phyloP scores from a whole-genome alignment of 306 rosid genomes.

The Elaeagnus macrophylla region DNA sequence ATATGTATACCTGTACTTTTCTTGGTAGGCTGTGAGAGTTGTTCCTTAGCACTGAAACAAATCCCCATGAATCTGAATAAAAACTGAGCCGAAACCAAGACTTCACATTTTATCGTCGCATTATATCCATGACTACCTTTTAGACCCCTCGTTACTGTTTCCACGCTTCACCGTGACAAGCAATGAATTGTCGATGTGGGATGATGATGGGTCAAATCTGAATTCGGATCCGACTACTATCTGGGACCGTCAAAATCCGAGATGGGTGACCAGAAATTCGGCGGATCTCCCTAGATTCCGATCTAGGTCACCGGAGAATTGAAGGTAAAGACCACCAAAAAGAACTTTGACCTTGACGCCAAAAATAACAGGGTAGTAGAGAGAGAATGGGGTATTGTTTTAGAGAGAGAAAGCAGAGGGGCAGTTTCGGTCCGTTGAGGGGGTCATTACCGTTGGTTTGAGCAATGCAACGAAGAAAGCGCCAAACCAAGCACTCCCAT shows the following conservation, averaged over 20 bases:
- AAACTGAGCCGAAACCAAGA: conserved; percentile 5
- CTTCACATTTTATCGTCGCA: conserved; percentile 18
- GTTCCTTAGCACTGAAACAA: conserved; percentile 67
- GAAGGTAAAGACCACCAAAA: neutral
- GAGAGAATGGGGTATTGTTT: neutral
- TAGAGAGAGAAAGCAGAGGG: neutral
- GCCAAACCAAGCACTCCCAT: conserved; percentile 35
- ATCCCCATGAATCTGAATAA: conserved; percentile 63
- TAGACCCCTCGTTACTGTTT: conserved; percentile 4
- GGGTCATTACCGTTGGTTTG: neutral
- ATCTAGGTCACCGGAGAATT: conserved; percentile 22
- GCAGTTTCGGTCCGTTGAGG: conserved; percentile 19
- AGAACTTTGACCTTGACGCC: conserved; percentile 1
- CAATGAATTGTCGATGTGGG: conserved; percentile 10
- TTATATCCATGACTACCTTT: neutral
- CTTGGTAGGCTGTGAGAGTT: conserved; percentile 19
- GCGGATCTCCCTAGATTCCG: conserved; percentile 14
- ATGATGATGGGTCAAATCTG: neutral
- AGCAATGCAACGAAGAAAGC: conserved; percentile 37
- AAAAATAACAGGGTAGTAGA: conserved; percentile 10
- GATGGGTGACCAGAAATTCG: conserved; percentile 3
- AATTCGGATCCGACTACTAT: neutral
- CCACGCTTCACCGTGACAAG: neutral
- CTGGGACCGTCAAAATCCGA: conserved; percentile 2
- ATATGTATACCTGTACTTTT: conserved; percentile 30